Percentiles rank a stretch among this genome's conserved stretches.
phyloP scores from a whole-genome alignment of 257 asterid species.

The Striga asiatica region DNA sequence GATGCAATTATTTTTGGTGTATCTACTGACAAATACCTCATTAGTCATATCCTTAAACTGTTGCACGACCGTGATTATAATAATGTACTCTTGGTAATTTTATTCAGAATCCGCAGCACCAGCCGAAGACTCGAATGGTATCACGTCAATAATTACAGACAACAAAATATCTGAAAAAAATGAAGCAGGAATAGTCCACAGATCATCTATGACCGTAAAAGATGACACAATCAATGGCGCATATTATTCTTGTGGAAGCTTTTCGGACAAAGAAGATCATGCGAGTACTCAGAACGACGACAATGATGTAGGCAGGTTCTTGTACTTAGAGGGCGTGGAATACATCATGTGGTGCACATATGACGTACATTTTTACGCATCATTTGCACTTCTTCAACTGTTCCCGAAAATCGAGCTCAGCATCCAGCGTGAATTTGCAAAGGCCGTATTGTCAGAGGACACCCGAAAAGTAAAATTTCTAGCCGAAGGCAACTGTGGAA shows the following conservation, averaged over 20 bases:
- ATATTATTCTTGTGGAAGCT: conserved; percentile 13
- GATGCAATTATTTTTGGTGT: no score
- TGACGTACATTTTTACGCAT: conserved; percentile 95
- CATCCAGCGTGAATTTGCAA: conserved; percentile 89
- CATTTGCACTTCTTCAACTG: conserved; percentile 91
- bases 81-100: neutral
- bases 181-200: conserved; percentile 23
- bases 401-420: conserved; percentile 93
- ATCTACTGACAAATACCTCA: neutral
- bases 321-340: conserved; percentile 91
- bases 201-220: conserved; percentile 17
- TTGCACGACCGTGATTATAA: no score
- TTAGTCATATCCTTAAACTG: neutral
- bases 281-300: conserved; percentile 12
- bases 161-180: conserved; percentile 30
- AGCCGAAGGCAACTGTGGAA: conserved; percentile 85
- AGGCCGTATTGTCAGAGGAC: conserved; percentile 79
- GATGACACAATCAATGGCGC: conserved; percentile 19
- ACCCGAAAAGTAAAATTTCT: conserved; percentile 65
- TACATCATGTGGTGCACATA: conserved; percentile 99
- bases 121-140: conserved; percentile 33
- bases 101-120: conserved; percentile 54
- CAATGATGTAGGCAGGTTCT: conserved; percentile 82
- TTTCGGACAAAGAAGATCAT: conserved; percentile 25
- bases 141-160: conserved; percentile 19